Evolutionary conservation across 208 protist species (phyloP), one percentile per base, ranked within the genome.

Genomic region (Trypanosoma brucei): DNA sequence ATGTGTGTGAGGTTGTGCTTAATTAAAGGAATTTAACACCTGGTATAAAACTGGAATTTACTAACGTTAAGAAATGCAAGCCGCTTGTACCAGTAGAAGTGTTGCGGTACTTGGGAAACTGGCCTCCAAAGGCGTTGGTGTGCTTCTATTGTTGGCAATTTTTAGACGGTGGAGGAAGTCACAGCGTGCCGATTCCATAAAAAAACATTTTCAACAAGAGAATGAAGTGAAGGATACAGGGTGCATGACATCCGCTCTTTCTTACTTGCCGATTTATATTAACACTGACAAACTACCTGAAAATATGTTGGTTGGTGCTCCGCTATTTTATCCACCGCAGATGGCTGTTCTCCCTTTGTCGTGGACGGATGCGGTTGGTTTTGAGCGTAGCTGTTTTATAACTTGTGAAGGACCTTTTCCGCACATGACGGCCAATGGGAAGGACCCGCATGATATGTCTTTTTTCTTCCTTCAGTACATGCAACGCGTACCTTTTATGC

Each of bases 261-360:
- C 34, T 6, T 49, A 11, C 3, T 22, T 83, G 30, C 65, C 76
- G 40, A 70, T 87, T 6, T 22, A 50, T 35, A 59, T 72, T 1
- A 59, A 65, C n/a, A 49, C 64, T 0, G 50, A 62, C 14, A 50
- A 46, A 55, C 76, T 88, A 40, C 49, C 75, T 0, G 35, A 30
- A 1, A 72, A 78, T 11, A 81, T 74, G 78, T 53, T 72, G 2
- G 71, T 79, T 13, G 22, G 22, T 22, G 22, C 22, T 22, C 72
- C 72, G 0, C 62, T 88, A 30, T 81, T 80, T 69, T 75, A 82
- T 54, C 69, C 78, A 22, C 78, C 75, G 13, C 36, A 67, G 48
- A 59, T 68, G 22, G 77, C 78, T 14, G 68, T 78, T 36, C 63
- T 88, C 37, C 72, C 77, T 4, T 42, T 88, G 40, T 55, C 82